These are phyloP conservation scores for Xylariaceae sp. DNA, from an alignment of 2,329 filamentous ascomycete genomes.

Conservation along the genomic window DNA sequence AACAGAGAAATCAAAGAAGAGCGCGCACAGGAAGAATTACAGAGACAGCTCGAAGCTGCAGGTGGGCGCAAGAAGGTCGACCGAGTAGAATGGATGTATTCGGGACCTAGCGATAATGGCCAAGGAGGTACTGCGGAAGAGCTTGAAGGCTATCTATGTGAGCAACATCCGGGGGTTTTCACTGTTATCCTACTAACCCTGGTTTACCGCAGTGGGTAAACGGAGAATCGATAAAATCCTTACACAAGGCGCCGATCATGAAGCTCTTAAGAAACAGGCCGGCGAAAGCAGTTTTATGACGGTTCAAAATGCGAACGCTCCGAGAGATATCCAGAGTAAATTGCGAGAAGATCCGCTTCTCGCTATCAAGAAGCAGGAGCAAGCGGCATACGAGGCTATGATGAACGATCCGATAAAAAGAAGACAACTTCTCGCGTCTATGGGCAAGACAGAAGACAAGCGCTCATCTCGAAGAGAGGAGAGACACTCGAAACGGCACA, in stretches of 20 bases:
- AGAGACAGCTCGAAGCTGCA: constrained; percentile 84
- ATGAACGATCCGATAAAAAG: constrained; percentile 75
- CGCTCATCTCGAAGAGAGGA: constrained; percentile 45
- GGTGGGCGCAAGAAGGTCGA: constrained; percentile 80
- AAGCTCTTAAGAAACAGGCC: constrained; percentile 77
- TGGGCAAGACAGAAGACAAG: constrained; percentile 57
- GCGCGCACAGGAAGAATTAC: constrained; percentile 86
- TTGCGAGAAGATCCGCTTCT: constrained; percentile 88
- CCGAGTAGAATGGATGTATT: constrained; percentile 98
- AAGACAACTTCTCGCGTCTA: constrained; percentile 66
- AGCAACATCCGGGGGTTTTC: neutral
- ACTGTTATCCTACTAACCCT: neutral
- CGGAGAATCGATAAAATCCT: constrained; percentile 83
- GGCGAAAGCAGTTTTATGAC: constrained; percentile 63
- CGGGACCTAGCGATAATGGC: constrained; percentile 73
- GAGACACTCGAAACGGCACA: constrained; percentile 46
- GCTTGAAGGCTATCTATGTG: constrained; percentile 79
- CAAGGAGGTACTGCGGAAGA: constrained; percentile 81
- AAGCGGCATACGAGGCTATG: constrained; percentile 76
- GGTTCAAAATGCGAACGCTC: constrained; percentile 69
- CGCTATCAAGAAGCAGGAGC: constrained; percentile 91
- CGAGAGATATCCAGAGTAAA: constrained; percentile 81
- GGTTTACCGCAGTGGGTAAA: constrained; percentile 66
- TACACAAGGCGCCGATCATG: constrained; percentile 77
- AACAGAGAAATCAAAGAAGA: constrained; percentile 94